Percentiles rank a stretch among this genome's conserved stretches.
Conservation (phyloP, 805 yeast species). For the Scheffersomyces spartinae region DNA sequence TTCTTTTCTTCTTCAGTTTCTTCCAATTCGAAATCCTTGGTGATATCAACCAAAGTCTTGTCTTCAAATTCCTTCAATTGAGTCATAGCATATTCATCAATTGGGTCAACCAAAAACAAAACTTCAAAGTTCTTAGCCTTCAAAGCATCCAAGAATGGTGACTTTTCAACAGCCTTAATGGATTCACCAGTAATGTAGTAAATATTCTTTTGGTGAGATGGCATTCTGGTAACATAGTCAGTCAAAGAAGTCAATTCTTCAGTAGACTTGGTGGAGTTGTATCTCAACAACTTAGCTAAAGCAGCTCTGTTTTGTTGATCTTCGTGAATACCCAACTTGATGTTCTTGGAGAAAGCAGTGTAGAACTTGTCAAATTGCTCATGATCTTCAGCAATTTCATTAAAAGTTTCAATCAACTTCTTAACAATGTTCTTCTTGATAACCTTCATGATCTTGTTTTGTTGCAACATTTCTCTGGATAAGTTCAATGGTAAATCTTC, state of each 20-base stretch:
- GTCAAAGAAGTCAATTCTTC: constrained; percentile 92
- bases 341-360: constrained; percentile 94
- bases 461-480: constrained; percentile 99
- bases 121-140: constrained; percentile 99
- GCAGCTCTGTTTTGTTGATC: constrained; percentile 96
- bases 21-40: constrained; percentile 97
- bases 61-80: constrained; percentile 99
- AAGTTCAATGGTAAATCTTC: constrained; percentile 99
- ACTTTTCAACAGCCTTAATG: constrained; percentile 92
- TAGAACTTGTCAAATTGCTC: constrained; percentile 98
- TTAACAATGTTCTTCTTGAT: constrained; percentile 98
- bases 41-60: constrained; percentile 96
- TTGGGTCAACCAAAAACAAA: constrained; percentile 95
- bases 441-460: constrained; percentile 98
- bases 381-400: constrained; percentile 97
- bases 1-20: constrained; percentile 98
- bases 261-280: constrained; percentile 88
- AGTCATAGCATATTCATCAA: constrained; percentile 98
- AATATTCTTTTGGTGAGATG: constrained; percentile 98
- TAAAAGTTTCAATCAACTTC: constrained; percentile 96
- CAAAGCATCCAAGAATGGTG: constrained; percentile 98
- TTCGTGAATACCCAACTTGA: constrained; percentile 98
- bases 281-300: constrained; percentile 92
- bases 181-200: constrained; percentile 99
- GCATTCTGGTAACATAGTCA: constrained; percentile 99